phyloP scores from a whole-genome alignment of 495 filamentous ascomycete genomes.

The Xylaria scruposa region DNA sequence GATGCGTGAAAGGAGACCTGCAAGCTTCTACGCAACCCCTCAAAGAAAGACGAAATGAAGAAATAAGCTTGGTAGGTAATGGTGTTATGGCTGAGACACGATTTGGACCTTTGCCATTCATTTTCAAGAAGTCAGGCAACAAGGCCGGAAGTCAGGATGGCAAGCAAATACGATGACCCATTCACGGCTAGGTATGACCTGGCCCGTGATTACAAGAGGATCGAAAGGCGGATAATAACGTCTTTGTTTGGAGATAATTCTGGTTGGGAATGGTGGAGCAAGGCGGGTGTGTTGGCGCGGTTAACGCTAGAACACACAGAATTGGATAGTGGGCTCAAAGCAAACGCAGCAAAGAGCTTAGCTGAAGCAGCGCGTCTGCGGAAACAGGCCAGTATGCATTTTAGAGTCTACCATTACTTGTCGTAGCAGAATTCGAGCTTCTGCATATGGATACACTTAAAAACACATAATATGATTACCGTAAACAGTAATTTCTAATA shows the following conservation, averaged over 20 bases:
- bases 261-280: background rate
- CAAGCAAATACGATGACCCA: background rate
- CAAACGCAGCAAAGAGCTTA: background rate
- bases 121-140: background rate
- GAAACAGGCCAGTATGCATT: background rate
- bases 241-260: background rate
- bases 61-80: background rate
- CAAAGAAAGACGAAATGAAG: background rate
- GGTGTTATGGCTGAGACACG: too few species aligned
- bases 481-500: background rate
- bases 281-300: background rate
- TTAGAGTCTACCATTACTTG: background rate
- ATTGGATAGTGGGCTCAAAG: background rate
- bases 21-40: background rate
- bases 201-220: background rate
- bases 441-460: background rate
- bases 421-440: background rate
- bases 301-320: background rate
- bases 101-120: background rate
- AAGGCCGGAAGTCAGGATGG: background rate
- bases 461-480: background rate
- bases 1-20: background rate
- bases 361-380: background rate
- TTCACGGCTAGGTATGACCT: background rate
- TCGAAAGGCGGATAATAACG: background rate